Base-by-base conservation (phyloP, 2,329 filamentous ascomycete species). In the Ophiostoma australiae region DNA sequence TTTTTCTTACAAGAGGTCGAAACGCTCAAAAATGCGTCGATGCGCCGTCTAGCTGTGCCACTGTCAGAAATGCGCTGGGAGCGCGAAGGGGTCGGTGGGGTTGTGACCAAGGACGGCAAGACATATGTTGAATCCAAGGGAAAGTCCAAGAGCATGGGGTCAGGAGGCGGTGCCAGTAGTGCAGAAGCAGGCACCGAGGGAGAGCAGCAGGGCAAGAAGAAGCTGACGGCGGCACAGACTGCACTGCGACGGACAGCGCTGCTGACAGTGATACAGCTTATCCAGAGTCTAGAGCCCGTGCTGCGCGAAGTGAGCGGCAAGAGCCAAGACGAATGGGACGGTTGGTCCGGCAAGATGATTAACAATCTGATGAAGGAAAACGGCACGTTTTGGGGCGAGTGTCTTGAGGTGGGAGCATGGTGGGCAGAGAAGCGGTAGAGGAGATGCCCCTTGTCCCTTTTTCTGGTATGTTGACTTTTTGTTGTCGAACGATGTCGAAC, bases 271-370 rank as follows among this genome's bases (percentile, higher is more conserved):
- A 87, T 96, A 69, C 91, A 94, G 78, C 87, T 93, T 84, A 92
- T 97, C 70, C 92, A 95, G 78, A 90, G 90, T 73, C 82, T 97
- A 76, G 94, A 97, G 80, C 92, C 92, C 5, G 81, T 95, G 72
- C 82, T 97, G 75, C 87, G 91, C 75, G 91, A 97, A 76, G 88
- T 89, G 66, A 96, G 91, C 77, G 91, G 90, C 17, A 97, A 97
- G 83, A 92, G 90, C 76, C 88, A 91, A 77, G 93, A 97, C 75
- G 94, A 97, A 81, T 97, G 93, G 93, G 91, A 96, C 78, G 84
- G 88, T 61, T 97, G 94, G 94, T 88, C 91, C 81, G 89, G 90
- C 58, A 92, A 90, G 79, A 92, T 97, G 90, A 94, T 93, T 85
- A 87, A 87, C 67, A 91, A 95, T 79, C 80, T 97, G 76, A 85